A percentile compares a stretch with the other conserved stretches of the same genome.
Evolutionary conservation across 2,329 filamentous ascomycete species (phyloP).

Genomic region (Volutella citrinella): DNA sequence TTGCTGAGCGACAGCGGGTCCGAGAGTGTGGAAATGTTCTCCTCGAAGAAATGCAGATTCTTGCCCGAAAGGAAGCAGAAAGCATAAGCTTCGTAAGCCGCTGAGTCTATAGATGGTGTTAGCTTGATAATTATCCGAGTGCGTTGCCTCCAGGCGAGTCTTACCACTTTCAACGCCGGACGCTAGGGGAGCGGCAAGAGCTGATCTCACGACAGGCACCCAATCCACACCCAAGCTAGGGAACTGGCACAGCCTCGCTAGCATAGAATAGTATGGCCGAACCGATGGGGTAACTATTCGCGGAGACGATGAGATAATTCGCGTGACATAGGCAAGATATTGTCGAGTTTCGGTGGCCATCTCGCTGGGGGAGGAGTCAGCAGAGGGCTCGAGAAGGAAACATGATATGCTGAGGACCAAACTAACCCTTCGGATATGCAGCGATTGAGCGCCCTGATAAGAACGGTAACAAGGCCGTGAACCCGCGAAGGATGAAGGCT

Average conservation of each 20-base stretch:
- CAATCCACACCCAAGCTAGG: constrained; percentile 15
- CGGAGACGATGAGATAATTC: constrained; percentile 22
- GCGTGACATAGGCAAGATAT: too few species aligned
- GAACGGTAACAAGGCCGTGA: constrained; percentile 32
- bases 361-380: too few species aligned
- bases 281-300: constrained; percentile 21
- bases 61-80: constrained; percentile 22
- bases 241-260: constrained; percentile 35
- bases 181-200: constrained; percentile 29
- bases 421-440: too few species aligned
- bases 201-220: constrained; percentile 22
- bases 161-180: constrained; percentile 16
- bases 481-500: constrained; percentile 29
- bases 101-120: constrained; percentile 3
- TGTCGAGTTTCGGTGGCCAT: too few species aligned
- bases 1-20: constrained; percentile 34
- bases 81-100: constrained; percentile 21
- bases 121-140: constrained; percentile 5
- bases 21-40: constrained; percentile 35
- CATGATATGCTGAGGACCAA: too few species aligned
- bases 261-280: constrained; percentile 37
- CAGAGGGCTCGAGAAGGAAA: too few species aligned
- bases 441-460: constrained; percentile 35
- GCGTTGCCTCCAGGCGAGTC: not conserved
- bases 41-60: constrained; percentile 40